Evolutionary conservation across 441 rosid genomes (phyloP), one percentile per base, ranked within the genome.

Genomic region (Adansonia madagascariensis): DNA sequence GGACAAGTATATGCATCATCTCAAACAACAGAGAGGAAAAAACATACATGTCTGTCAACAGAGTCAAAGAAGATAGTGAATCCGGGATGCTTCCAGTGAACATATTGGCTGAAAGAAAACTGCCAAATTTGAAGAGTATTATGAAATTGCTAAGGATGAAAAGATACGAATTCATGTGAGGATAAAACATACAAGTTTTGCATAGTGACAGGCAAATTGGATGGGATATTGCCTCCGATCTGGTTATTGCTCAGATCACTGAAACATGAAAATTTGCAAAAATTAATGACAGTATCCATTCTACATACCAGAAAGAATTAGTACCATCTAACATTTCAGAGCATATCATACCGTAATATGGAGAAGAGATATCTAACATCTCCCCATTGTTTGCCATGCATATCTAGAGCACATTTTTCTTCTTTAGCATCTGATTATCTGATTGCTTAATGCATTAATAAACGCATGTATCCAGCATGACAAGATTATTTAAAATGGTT

Each of bases 161-260:
- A 64, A 53, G 9, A 1, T 12, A 27, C 10, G 17, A 47, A 74
- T 6, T 73, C 43, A 15, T 67, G 53, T 35, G 60, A 50, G 66
- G 43, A 52, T 61, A 79, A 41, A 47, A 83, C 98, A 61, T 91
- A 96, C 99, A 94, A 68, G 85, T 65, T 89, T 80, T 84, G 91
- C 88, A 96, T 35, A 24, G 98, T 86, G 78, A 76, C 77, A 6
- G 99, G 99, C 74, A 96, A 88, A 84, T 62, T 87, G 81, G 91
- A 78, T 22, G 99, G 99, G 81, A 96, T 93, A 82, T 71, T 84
- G 63, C 99, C 99, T 43, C 99, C 98, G 31, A 96, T 96, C 31
- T 9, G 94, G 77, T 96, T 96, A 88, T 88, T 93, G 90, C 97
- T 94, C 47, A 96, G 87, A 83, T 91, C 97, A 87, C 99, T 96